phyloP scores from a whole-genome alignment of 2,329 filamentous ascomycete species.

The Myriosclerotinia scirpicola region DNA sequence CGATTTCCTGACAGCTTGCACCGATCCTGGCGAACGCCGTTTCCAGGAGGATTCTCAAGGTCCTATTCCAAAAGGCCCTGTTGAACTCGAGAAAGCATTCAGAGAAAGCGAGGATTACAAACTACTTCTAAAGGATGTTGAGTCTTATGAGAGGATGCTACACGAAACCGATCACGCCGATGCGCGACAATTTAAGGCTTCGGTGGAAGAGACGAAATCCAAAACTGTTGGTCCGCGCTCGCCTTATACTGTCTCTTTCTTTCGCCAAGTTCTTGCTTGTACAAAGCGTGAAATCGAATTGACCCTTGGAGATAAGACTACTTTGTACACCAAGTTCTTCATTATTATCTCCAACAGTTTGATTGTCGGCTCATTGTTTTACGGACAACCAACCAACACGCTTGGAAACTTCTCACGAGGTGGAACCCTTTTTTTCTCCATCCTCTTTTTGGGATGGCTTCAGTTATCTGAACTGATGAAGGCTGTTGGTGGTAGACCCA shows the following conservation, averaged over 20 bases:
- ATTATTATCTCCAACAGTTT: slow-evolving; percentile 73
- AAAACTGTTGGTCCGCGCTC: slow-evolving; percentile 67
- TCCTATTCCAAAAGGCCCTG: slow-evolving; percentile 59
- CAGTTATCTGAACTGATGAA: slow-evolving; percentile 78
- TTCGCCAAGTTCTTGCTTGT: slow-evolving; percentile 66
- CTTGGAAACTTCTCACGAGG: slow-evolving; percentile 62
- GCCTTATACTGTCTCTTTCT: slow-evolving; percentile 74
- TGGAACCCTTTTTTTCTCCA: slow-evolving; percentile 65
- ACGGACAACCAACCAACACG: slow-evolving; percentile 61
- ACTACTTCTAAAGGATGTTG: slow-evolving; percentile 59
- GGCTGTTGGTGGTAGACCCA: slow-evolving; percentile 67
- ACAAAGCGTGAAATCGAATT: slow-evolving; percentile 77
- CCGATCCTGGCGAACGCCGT: slow-evolving; percentile 68
- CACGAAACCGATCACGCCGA: slow-evolving; percentile 57
- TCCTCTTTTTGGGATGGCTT: slow-evolving; percentile 67
- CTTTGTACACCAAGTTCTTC: slow-evolving; percentile 75
- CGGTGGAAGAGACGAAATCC: slow-evolving; percentile 66
- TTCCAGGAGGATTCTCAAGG: slow-evolving; percentile 61
- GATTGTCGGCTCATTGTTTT: slow-evolving; percentile 78
- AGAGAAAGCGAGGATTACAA: slow-evolving; percentile 61
- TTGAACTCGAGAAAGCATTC: slow-evolving; percentile 66
- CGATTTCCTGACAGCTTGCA: slow-evolving; percentile 75
- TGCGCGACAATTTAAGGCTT: slow-evolving; percentile 63
- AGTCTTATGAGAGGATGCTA: slow-evolving; percentile 58
- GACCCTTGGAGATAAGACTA: slow-evolving; percentile 70